phyloP scores from a whole-genome alignment of 495 filamentous ascomycete species.

The Penicillium dipodomyicola region DNA sequence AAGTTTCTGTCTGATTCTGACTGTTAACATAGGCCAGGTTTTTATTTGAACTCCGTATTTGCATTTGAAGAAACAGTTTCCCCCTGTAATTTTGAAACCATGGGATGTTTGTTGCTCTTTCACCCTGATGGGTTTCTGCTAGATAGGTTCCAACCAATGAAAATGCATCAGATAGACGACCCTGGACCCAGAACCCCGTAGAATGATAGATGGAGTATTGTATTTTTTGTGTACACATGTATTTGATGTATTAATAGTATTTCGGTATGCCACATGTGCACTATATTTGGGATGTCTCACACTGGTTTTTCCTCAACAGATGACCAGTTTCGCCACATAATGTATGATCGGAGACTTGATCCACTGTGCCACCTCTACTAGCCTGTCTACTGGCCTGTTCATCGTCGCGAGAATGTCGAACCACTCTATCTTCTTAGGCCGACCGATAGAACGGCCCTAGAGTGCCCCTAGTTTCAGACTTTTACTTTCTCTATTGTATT shows the following conservation, averaged over 20 bases:
- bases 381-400: not conserved
- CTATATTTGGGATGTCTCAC: conserved; percentile 17
- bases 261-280: not conserved
- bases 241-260: not conserved
- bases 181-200: not conserved
- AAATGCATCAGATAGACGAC: not conserved
- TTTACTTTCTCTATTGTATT: not conserved
- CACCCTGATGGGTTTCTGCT: conserved; percentile 2
- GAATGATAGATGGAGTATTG: conserved; percentile 5
- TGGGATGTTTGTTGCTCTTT: conserved; percentile 14
- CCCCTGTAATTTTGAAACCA: conserved; percentile 2
- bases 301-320: conserved; percentile 3
- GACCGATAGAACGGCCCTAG: not conserved
- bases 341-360: conserved; percentile 1
- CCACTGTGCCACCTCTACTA: conserved; percentile 6
- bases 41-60: not conserved
- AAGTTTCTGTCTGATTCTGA: not conserved
- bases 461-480: conserved; percentile 7
- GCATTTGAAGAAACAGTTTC: not conserved
- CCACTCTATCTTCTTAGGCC: conserved; percentile 4
- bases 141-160: conserved; percentile 2
- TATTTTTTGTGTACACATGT: not conserved
- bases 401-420: not conserved
- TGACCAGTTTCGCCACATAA: conserved; percentile 9
- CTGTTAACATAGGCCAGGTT: not conserved